Base-by-base conservation (phyloP, 768 basidiomycete genomes). In the Calocera viscosa region DNA sequence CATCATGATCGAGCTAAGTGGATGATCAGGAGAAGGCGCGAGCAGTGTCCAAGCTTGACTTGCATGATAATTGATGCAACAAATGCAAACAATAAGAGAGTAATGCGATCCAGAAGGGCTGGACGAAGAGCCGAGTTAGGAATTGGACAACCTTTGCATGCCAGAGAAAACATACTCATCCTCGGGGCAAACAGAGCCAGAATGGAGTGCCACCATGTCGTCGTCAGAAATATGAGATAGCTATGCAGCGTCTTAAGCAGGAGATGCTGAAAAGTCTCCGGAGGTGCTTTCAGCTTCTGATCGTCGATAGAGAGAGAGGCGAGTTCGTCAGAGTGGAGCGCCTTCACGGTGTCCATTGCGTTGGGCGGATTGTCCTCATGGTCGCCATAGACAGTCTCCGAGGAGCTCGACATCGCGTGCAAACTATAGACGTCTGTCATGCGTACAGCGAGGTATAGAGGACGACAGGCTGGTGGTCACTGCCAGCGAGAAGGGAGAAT, bases 31-130 rank as follows among this genome's bases (percentile, higher is more conserved):
- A 28, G 11, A 7, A 47, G 24, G 19, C 19, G 30, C 30, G 16
- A 26, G 10, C 53, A 30, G 10, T 28, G 26, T 60, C 16, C 30
- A 28, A 12, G 10, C 26, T 28, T 30, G 26, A 26, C 53, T 26
- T 60, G 30, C 53, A 72, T 67, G 43, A 72, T 71, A 63, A 65
- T 49, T 19, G 70, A 69, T 2, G 71, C 67, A 11, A 68, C 67
- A 30, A 70, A 38, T 16, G 71, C 68, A 38, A 72, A 69, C 11
- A 67, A 70, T 22, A 68, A 38, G 40, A 72, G 68, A 11, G 70
- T 66, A 1, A 71, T 30, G 34, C 65, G 19, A 64, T 72, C 71
- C n/a, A 70, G 63, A 19, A 69, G 19, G 8, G 71, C 71, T 72
- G 41, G 5, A 47, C 2, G 30, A 28, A 28, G 5, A 60, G 24